phyloP scores from a whole-genome alignment of 495 filamentous ascomycete species.

The Xylaria palmicola region DNA sequence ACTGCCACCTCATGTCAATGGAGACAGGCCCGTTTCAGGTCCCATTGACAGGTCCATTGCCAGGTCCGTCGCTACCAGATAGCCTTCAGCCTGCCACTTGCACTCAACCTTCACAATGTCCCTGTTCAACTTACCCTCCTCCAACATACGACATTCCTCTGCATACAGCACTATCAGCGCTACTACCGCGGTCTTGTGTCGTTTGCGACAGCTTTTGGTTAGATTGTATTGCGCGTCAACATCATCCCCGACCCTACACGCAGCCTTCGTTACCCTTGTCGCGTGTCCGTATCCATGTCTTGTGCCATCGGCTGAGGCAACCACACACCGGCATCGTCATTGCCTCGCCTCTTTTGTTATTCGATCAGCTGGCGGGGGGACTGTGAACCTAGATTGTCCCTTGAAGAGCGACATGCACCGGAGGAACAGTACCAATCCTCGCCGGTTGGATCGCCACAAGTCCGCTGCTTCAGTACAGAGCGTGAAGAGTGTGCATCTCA shows the following conservation, averaged over 20 bases:
- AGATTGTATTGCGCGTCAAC: slow-evolving; percentile 16
- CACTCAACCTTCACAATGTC: neutral
- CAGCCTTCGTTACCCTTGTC: neutral
- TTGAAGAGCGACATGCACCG: slow-evolving; percentile 20
- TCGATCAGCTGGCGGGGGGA: too few relatives aligned
- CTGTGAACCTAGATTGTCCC: neutral
- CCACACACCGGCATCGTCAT: too few relatives aligned
- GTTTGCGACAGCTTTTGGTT: slow-evolving; percentile 19
- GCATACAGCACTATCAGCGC: slow-evolving; percentile 21
- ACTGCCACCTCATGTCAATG: too few relatives aligned
- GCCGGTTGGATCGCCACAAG: slow-evolving; percentile 57
- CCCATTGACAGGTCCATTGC: too few relatives aligned
- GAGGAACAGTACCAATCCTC: slow-evolving; percentile 32
- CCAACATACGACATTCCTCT: slow-evolving; percentile 17
- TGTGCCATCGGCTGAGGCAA: too few relatives aligned
- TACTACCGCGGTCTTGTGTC: slow-evolving; percentile 17
- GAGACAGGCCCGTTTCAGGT: neutral
- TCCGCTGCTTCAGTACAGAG: slow-evolving; percentile 61
- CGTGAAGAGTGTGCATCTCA: slow-evolving; percentile 46
- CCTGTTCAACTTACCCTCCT: neutral
- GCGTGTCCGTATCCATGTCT: too few relatives aligned
- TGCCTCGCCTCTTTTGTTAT: neutral
- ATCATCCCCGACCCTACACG: neutral
- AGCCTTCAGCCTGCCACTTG: neutral
- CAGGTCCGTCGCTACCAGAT: too few relatives aligned